These are phyloP conservation scores for Agapanthus africanus DNA, from an alignment of 106 monocot species.

Conservation along the genomic window DNA sequence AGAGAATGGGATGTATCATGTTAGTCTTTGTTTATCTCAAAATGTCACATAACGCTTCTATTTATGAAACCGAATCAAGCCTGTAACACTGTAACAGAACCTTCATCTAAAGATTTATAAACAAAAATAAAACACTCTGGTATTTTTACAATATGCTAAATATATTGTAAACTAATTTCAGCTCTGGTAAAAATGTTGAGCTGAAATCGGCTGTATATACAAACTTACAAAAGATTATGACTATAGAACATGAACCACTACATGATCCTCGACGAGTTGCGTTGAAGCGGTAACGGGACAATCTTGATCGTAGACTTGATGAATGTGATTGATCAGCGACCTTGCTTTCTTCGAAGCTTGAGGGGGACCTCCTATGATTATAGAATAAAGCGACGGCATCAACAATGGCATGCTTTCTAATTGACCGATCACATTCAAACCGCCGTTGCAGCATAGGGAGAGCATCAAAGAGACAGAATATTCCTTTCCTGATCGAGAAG, in stretches of 20 bases:
- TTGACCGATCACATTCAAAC: slow-evolving; percentile 19
- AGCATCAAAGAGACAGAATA: slow-evolving; percentile 44
- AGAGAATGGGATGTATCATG: no score
- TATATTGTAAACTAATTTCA: no score
- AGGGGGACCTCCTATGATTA: slow-evolving; percentile 37
- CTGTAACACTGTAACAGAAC: no score
- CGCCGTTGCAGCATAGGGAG: slow-evolving; percentile 47
- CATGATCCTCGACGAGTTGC: no score
- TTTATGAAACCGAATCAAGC: no score
- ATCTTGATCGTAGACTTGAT: slow-evolving; percentile 18
- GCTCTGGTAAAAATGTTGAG: slow-evolving; percentile 4
- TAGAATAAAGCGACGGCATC: slow-evolving; percentile 45
- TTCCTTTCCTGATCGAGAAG: slow-evolving; percentile 39
- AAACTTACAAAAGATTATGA: no score
- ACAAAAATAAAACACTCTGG: no score
- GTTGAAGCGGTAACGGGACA: not conserved
- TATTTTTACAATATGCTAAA: no score
- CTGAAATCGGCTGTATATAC: not conserved
- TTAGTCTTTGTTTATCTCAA: no score
- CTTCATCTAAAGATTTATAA: no score
- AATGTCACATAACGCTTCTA: no score
- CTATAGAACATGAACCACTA: no score
- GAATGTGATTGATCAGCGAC: slow-evolving; percentile 39
- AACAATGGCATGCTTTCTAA: slow-evolving; percentile 40
- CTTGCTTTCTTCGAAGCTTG: slow-evolving; percentile 60